phyloP scores from a whole-genome alignment of 2,329 filamentous ascomycete genomes.

The Exophiala bonariae region DNA sequence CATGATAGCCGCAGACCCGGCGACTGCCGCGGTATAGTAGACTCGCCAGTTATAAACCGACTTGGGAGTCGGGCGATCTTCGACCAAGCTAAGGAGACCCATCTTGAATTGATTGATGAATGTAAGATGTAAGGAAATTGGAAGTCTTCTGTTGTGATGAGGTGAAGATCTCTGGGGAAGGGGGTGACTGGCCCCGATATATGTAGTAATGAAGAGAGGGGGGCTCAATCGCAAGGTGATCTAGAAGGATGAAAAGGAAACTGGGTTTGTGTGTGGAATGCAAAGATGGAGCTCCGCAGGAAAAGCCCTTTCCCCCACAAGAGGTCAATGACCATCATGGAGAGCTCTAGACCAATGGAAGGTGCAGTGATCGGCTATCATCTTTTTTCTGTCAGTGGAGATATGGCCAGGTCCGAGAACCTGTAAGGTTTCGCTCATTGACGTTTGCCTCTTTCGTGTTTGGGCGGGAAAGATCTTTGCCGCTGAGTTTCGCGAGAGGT shows the following conservation, averaged over 20 bases:
- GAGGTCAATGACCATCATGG: no score
- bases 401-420: no score
- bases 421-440: no score
- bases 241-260: no score
- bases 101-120: constrained; percentile 29
- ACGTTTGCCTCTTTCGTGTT: not conserved
- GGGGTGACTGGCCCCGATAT: not conserved
- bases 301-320: no score
- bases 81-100: constrained; percentile 41
- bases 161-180: not conserved
- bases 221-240: no score
- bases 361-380: no score
- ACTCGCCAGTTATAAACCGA: constrained; percentile 62
- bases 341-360: no score
- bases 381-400: no score
- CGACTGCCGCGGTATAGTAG: constrained; percentile 55
- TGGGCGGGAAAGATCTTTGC: constrained; percentile 1
- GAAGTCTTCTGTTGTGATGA: constrained; percentile 5
- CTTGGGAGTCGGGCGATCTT: constrained; percentile 55
- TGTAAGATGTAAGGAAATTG: not conserved
- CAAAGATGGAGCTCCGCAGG: no score
- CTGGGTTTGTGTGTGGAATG: no score
- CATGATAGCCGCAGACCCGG: constrained; percentile 60
- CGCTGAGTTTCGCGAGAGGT: not conserved
- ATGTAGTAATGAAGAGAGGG: no score